phyloP scores from a whole-genome alignment of 352 stramenopile genomes.

The Discostella stelligera region DNA sequence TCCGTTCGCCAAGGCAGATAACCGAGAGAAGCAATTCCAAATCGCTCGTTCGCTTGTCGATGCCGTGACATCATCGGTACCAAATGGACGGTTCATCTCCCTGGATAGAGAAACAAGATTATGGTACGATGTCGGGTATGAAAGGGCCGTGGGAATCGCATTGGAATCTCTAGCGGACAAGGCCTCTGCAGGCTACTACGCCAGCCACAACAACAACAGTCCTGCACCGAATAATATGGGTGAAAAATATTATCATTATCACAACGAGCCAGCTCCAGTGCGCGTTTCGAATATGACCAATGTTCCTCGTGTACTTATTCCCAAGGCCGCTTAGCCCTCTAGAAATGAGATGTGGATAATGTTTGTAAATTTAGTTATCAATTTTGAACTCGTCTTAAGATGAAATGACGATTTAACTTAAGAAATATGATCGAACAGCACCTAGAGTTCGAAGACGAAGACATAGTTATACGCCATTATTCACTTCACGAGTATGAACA shows the following conservation, averaged over 20 bases:
- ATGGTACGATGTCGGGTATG: constrained; percentile 75
- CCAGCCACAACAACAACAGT: background rate
- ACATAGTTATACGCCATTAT: background rate
- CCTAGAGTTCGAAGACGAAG: too few species aligned
- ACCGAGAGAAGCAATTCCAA: constrained; percentile 58
- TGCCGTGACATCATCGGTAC: constrained; percentile 54
- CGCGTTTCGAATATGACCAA: background rate
- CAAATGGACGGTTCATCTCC: constrained; percentile 70
- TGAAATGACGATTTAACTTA: too few species aligned
- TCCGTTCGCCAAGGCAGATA: constrained; percentile 28
- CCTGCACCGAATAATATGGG: background rate
- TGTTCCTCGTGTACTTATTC: background rate
- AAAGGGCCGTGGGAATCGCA: constrained; percentile 71
- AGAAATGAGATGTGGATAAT: too few species aligned
- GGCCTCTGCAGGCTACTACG: background rate
- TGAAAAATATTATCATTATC: background rate
- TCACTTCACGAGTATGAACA: background rate
- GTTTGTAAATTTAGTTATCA: too few species aligned
- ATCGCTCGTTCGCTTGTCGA: constrained; percentile 75
- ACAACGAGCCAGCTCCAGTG: background rate
- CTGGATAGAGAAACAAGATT: constrained; percentile 55
- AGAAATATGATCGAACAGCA: too few species aligned
- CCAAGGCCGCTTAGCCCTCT: constrained; percentile 7
- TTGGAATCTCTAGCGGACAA: constrained; percentile 55
- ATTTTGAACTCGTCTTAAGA: too few species aligned